Conservation (phyloP, 2,329 filamentous ascomycete genomes). For the Septoria linicola region DNA sequence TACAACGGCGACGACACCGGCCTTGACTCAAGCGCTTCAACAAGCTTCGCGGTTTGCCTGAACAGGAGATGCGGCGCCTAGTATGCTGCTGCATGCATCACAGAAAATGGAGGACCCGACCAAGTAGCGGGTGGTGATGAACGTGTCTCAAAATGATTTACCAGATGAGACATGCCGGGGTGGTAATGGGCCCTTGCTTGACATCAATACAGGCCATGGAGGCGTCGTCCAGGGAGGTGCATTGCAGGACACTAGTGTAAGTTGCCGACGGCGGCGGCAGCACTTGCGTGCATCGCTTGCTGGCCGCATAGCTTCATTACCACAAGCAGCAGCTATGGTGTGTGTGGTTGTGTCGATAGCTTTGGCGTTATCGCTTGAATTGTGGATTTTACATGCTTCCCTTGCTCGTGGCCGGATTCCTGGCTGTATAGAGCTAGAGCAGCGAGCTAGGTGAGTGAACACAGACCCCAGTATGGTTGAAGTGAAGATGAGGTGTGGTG, state of each 20-base stretch:
- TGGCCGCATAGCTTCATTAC: too few species aligned
- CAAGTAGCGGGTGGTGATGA: not conserved
- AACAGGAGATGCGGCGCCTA: conserved; percentile 8
- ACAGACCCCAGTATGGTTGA: not conserved
- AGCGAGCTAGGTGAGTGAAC: too few species aligned
- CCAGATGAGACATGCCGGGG: not conserved
- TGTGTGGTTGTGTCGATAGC: too few species aligned
- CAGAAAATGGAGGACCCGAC: conserved; percentile 1
- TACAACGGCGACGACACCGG: too few species aligned
- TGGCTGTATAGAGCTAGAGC: too few species aligned
- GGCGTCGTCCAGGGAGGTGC: not conserved
- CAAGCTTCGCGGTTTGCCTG: conserved; percentile 1
- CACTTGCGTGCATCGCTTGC: too few species aligned
- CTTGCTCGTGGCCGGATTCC: too few species aligned
- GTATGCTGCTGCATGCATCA: not conserved
- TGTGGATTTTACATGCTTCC: too few species aligned
- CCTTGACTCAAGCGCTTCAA: conserved; percentile 3
- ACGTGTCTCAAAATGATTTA: conserved; percentile 7
- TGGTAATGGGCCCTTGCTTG: not conserved
- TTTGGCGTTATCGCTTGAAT: too few species aligned
- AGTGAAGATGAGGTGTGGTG: not conserved
- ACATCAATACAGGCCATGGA: not conserved
- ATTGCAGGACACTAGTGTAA: too few species aligned
- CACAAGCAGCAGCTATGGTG: too few species aligned
- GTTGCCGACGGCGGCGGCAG: too few species aligned